Evolutionary conservation across 176 grass and related monocot species (phyloP).

Genomic region (bread wheat (Triticum aestivum)): IWGSC_CS_RefSeq_v2.1 NC_057807.1:706393648-706394147

Average conservation of each 20-base stretch:
- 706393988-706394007: conserved; percentile 79
- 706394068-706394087: conserved; percentile 83
- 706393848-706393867: conserved; percentile 60
- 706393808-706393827: conserved; percentile 63
- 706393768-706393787: conserved; percentile 56
- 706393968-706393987: conserved; percentile 49
- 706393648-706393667: conserved; percentile 76
- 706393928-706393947: not conserved
- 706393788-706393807: conserved; percentile 73
- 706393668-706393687: conserved; percentile 81
- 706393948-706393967: conserved; percentile 14
- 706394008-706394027: conserved; percentile 72
- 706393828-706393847: conserved; percentile 61
- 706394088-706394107: conserved; percentile 69
- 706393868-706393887: conserved; percentile 44
- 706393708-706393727: conserved; percentile 53
- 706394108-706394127: conserved; percentile 95
- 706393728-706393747: conserved; percentile 42
- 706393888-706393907: not conserved
- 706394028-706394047: conserved; percentile 51
- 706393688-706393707: conserved; percentile 59
- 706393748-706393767: conserved; percentile 27
- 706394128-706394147: conserved; percentile 28
- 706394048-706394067: conserved; percentile 49
- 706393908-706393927: conserved; percentile 3